Conservation (phyloP, 176 grass and related monocot species). For the Themeda triandra region DNA sequence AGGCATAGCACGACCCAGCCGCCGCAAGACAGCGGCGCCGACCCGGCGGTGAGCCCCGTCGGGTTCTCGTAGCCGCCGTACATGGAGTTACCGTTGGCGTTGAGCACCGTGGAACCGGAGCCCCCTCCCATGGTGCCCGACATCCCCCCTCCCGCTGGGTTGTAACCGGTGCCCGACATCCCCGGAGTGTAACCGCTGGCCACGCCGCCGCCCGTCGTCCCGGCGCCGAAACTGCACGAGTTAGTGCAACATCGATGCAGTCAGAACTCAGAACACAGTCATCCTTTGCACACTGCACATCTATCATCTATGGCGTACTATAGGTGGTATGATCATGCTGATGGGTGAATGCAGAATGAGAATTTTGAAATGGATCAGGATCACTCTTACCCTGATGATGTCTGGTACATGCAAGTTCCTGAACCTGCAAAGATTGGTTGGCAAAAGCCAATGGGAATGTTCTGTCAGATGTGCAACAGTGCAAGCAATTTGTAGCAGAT, state of each 20-base stretch:
- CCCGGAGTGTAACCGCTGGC: conserved; percentile 52
- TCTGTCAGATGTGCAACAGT: background rate
- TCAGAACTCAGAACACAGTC: background rate
- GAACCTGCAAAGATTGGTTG: conserved; percentile 49
- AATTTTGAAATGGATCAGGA: background rate
- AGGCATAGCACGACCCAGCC: conserved; percentile 44
- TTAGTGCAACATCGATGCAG: background rate
- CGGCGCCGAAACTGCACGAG: conserved; percentile 40
- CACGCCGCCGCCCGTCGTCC: conserved; percentile 1
- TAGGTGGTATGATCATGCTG: background rate
- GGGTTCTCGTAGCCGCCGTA: conserved; percentile 57
- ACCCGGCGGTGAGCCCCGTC: conserved; percentile 33
- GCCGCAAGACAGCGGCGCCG: conserved; percentile 19
- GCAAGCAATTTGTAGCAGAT: background rate
- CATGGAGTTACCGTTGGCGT: conserved; percentile 55
- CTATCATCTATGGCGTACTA: background rate
- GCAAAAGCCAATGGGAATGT: background rate
- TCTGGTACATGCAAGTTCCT: conserved; percentile 56
- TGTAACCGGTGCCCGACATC: background rate
- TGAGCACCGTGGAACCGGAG: conserved; percentile 69
- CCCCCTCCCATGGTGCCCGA: conserved; percentile 7
- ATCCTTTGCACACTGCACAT: background rate
- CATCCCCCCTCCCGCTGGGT: background rate
- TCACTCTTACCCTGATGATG: conserved; percentile 56
- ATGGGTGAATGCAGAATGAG: background rate